Evolutionary conservation across 805 yeast species (phyloP), one percentile per base, ranked within the genome.

Genomic region (Candida alai): DNA sequence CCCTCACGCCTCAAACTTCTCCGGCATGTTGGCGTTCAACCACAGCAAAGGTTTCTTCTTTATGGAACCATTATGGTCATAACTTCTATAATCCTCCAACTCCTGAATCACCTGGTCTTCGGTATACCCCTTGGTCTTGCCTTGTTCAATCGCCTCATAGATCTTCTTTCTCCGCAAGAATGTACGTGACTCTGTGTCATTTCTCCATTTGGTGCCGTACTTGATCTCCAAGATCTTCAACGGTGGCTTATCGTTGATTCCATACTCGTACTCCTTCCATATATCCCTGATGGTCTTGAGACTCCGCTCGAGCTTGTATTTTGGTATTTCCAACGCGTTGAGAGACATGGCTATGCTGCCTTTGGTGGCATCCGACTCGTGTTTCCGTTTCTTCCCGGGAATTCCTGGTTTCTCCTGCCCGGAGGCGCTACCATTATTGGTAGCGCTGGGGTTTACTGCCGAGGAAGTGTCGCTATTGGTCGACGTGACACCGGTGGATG

Each of bases 251-350:
- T 66, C 73, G 34, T 69, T 62, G 5, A 70, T 41, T 0, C 80
- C 80, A 35, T 67, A 65, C 4, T 72, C 65, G 39, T 74, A 76
- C 49, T 76, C 81, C 42, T 65, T 62, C 81, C 81, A 76, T 13
- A 76, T 68, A 41, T 74, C 80, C 24, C 60, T 47, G 1, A 74
- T 71, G 3, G 73, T 45, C 26, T 54, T 44, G 5, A 58, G 48
- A 32, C 56, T 56, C 34, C 57, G 48, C 32, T 54, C 59, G 2
- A 55, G 28, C 28, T 48, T 52, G 33, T 42, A 51, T 28, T 49
- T 53, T 3, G 54, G 58, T 9, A 47, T 40, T n/a, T 48, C 47
- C 3, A 14, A 17, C 5, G 34, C n/a, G 24, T 28, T 24, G 4
- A 25, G 19, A n/a, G 37, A 28, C 17, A 19, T 8, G 14, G 19